phyloP scores from a whole-genome alignment of 2,329 filamentous ascomycete genomes.

The Colletotrichum echinochloae region DNA sequence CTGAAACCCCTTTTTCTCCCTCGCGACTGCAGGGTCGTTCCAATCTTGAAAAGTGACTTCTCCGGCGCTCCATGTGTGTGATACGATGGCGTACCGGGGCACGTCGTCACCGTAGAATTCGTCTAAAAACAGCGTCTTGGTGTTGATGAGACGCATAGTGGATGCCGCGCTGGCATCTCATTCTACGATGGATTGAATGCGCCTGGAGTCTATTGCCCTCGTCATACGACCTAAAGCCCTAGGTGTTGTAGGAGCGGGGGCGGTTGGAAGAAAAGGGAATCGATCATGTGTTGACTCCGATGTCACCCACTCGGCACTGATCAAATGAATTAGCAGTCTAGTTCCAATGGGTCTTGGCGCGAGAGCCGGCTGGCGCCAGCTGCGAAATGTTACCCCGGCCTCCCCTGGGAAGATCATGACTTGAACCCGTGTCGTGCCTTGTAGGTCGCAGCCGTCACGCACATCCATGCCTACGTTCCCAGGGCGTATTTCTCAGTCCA shows the following conservation, averaged over 20 bases:
- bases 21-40: conserved; percentile 4
- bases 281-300: neutral
- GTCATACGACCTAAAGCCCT: neutral
- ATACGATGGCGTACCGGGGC: conserved; percentile 45
- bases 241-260: conserved; percentile 24
- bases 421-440: neutral
- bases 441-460: neutral
- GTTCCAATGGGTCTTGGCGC: neutral
- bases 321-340: too few relatives aligned
- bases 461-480: neutral
- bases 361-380: neutral
- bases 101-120: conserved; percentile 43
- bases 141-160: conserved; percentile 48
- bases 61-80: conserved; percentile 43
- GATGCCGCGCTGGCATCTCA: neutral
- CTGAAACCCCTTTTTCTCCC: conserved; percentile 24
- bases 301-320: too few relatives aligned
- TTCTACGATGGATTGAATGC: neutral
- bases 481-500: neutral
- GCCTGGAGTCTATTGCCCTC: neutral
- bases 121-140: conserved; percentile 41
- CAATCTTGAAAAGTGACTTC: conserved; percentile 43
- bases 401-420: too few relatives aligned
- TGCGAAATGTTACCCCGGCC: too few relatives aligned
- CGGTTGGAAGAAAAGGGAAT: neutral